These are phyloP conservation scores for Diaporthe eres DNA, from an alignment of 2,329 filamentous ascomycete genomes.

Conservation along the genomic window DNA sequence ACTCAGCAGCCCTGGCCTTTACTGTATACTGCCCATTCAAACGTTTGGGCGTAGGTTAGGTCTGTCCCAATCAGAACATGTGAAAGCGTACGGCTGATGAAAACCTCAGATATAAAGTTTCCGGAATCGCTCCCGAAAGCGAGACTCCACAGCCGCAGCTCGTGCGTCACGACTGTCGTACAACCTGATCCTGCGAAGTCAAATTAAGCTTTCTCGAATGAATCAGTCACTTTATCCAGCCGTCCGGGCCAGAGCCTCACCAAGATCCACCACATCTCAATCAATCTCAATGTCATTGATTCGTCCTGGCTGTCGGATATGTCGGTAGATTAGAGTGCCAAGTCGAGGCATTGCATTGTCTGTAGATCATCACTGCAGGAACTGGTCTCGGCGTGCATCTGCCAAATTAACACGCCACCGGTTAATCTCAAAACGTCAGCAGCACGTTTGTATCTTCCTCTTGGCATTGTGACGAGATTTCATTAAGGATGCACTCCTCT, in stretches of 20 bases:
- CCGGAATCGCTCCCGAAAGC: not conserved
- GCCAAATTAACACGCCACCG: not conserved
- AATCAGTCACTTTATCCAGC: not conserved
- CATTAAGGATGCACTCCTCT: accelerated
- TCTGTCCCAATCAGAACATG: not conserved
- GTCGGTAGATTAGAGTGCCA: not conserved
- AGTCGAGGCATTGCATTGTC: not conserved
- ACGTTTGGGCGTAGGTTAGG: not conserved
- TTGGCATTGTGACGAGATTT: not conserved
- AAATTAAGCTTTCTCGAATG: constrained; percentile 15
- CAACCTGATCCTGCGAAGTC: not conserved
- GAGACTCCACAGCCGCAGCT: not conserved
- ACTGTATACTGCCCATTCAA: not conserved
- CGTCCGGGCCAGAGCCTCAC: not conserved
- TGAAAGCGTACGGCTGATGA: no score
- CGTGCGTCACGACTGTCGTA: not conserved
- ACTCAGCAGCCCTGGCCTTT: no score
- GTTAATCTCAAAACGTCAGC: not conserved
- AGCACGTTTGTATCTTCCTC: not conserved
- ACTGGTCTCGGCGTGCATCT: not conserved
- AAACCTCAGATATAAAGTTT: not conserved
- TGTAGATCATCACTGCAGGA: not conserved
- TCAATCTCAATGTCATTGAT: no score
- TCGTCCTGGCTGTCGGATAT: not conserved
- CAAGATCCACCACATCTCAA: not conserved